Evolutionary conservation across 106 monocot genomes (phyloP), one percentile per base, ranked within the genome.

Genomic region (Allium sativum): DNA sequence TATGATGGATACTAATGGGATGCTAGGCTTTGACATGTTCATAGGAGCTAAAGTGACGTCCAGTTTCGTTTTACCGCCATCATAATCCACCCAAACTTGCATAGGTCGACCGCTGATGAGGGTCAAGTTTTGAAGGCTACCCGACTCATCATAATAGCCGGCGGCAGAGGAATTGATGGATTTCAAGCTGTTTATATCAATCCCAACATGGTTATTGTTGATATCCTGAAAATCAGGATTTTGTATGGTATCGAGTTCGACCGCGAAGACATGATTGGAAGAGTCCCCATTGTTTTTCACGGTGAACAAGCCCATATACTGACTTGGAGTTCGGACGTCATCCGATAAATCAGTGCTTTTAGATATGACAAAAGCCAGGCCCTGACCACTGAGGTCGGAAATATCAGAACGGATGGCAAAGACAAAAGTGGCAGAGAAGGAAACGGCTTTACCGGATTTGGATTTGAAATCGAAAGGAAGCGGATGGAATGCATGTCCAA

Each of bases 201-300:
- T 69, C 17, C 59, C 69, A 19, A 69, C 69, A 52, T 69, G 69
- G 40, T 69, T 69, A 59, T 59, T 40, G 40, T 69, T 17, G 48
- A 69, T 59, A 42, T 59, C 69, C 0, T 18, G 1, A 52, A 82
- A 78, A 55, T 81, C 82, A 15, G 66, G 64, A 59, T 82, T 77
- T 69, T 65, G 66, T 12, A 76, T 82, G 9, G 82, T 86, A 71
- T 85, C 80, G 68, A 85, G 59, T 67, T 85, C 84, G 41, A 85
- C 80, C 14, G 80, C 77, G 31, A 85, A 68, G 64, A 81, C 11
- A 62, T 77, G 74, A 52, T 77, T 77, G 7, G 21, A 21, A 0
- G 78, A 8, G 2, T 20, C 62, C 8, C 70, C 70, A 13, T 70
- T 60, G 58, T 61, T 40, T 6, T 9, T 50, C 4, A 13, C 11